Conservation (phyloP, 371 early-diverging fungal species). For the Mucor mucedo region DNA sequence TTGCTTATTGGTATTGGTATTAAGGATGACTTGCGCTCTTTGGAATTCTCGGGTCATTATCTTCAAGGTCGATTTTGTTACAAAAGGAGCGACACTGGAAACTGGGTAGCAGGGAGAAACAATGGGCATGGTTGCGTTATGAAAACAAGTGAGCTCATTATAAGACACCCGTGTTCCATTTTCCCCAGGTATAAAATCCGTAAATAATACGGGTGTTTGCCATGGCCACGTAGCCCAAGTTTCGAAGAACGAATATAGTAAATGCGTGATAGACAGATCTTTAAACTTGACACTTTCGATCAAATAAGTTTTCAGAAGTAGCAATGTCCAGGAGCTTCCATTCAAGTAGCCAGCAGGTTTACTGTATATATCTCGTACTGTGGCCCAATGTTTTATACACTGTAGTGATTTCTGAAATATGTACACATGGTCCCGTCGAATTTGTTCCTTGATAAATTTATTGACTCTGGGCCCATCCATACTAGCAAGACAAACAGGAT, state of each 20-base stretch:
- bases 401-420: conserved; percentile 33
- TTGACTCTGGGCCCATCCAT: conserved; percentile 52
- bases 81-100: conserved; percentile 33
- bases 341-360: conserved; percentile 50
- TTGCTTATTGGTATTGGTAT: not conserved
- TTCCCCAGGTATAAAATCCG: conserved; percentile 31
- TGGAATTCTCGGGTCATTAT: conserved; percentile 36
- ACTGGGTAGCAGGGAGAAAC: conserved; percentile 51
- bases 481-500: conserved; percentile 36
- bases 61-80: conserved; percentile 35
- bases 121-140: conserved; percentile 44
- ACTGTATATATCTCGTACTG: conserved; percentile 36
- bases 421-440: conserved; percentile 13
- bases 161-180: conserved; percentile 16
- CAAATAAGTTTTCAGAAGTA: conserved; percentile 42
- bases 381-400: conserved; percentile 46
- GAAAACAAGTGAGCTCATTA: conserved; percentile 25
- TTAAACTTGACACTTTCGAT: not conserved
- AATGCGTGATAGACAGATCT: conserved; percentile 7
- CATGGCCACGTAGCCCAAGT: conserved; percentile 48
- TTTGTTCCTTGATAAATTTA: conserved; percentile 26
- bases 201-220: conserved; percentile 42
- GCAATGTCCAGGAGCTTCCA: conserved; percentile 38
- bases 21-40: conserved; percentile 20
- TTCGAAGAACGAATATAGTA: conserved; percentile 35